Evolutionary conservation across 1,139 yeast genomes (phyloP), one percentile per base, ranked within the genome.

Genomic region (Saccharomyces uvarum): DNA sequence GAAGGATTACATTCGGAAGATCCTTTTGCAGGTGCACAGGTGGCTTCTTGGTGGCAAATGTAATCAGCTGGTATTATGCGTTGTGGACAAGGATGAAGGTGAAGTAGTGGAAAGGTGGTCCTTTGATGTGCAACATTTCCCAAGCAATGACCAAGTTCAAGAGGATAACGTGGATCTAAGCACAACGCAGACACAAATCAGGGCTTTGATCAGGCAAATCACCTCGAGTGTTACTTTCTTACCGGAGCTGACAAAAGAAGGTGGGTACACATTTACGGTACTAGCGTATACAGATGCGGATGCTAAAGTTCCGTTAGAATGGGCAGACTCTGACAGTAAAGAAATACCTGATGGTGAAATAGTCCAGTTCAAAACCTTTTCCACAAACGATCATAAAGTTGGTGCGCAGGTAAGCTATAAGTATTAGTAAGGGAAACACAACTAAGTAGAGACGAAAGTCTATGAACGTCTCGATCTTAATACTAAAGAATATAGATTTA

Each of bases 41-140:
- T 91, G 98, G 97, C 78, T 90, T 4, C 79, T 81, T 52, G 82
- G 85, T 0, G 88, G 87, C 24, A 81, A 82, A 60, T 81, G 93
- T 49, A 78, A 83, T 31, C 81, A 83, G 63, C 73, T 91, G 50
- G 84, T 88, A 1, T 77, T 91, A 52, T 90, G 84, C 2, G 84
- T 91, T 31, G 75, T 88, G 2, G 80, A 86, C 44, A 84, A 83
- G 61, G 82, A 82, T 47, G 76, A 83, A 0, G 84, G 84, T 0
- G 90, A 85, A 50, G 80, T 79, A 1, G 82, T 85, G 2, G 98
- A 91, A 69, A 73, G 90, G 54, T 91, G 98, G 98, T 89, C 88
- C 65, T 91, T 91, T 66, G 81, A 81, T 60, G 61, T 69, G n/a
- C 53, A 55, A 3, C 62, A 60, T 38, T 73, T 87, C 4, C 81